These are phyloP conservation scores for Mimosa bimucronata DNA, from an alignment of 306 rosid genomes.

Conservation along the genomic window DNA sequence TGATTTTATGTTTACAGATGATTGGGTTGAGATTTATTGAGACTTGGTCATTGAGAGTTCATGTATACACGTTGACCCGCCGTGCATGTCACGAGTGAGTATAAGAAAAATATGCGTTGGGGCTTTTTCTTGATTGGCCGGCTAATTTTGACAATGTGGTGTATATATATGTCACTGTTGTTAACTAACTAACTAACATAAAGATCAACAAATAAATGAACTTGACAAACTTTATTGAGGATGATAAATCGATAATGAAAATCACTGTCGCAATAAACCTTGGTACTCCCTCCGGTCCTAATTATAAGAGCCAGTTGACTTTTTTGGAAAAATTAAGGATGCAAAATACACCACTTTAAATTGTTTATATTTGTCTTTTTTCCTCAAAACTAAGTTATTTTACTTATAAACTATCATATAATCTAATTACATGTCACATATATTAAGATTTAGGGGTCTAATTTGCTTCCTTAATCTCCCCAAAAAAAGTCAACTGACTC, in stretches of 20 bases:
- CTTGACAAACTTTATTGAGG: not conserved
- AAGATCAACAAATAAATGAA: not conserved
- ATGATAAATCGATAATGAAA: not conserved
- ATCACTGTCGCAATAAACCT: not conserved
- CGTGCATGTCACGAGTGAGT: not conserved
- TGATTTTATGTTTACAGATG: too few species aligned
- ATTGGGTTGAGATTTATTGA: not conserved
- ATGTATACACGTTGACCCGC: not conserved
- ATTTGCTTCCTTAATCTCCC: too few species aligned
- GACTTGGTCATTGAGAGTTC: not conserved
- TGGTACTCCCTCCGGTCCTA: too few species aligned
- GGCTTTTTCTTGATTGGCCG: not conserved
- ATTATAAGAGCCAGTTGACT: too few species aligned
- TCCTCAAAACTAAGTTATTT: too few species aligned
- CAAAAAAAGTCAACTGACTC: too few species aligned
- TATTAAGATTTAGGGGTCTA: too few species aligned
- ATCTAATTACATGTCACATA: too few species aligned
- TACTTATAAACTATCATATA: too few species aligned
- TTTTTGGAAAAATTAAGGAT: too few species aligned
- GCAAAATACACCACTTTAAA: too few species aligned
- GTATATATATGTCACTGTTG: not conserved
- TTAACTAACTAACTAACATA: not conserved
- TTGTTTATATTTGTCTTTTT: too few species aligned
- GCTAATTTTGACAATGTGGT: not conserved
- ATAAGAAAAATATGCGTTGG: not conserved